Evolutionary conservation across 164 flowering plant genomes (phyloP), one percentile per base, ranked within the genome.

Genomic region (Chloranthus sessilifolius): DNA sequence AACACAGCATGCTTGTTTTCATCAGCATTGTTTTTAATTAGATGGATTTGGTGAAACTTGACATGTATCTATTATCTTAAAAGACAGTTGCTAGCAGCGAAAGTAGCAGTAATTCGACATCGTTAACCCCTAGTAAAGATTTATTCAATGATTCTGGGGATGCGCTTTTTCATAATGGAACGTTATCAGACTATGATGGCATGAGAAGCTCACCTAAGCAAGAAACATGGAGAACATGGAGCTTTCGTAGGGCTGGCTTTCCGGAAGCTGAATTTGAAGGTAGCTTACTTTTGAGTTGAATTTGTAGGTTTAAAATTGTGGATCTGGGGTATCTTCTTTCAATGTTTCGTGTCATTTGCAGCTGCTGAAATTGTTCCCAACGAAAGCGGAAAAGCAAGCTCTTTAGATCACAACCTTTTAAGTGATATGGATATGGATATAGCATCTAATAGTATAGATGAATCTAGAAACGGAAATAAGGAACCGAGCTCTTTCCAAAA

Each of bases 191-290:
- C 17, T 5, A 34, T 55, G 59, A 68, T 56, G 63, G 34, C 40
- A 30, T 43, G 28, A 43, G 37, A 43, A 57, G 41, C 58, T 37
- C 75, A 15, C 25, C 7, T 22, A 62, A 68, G 52, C 70, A 78
- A 37, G 81, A 77, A 19, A 64, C 23, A 55, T 77, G 85, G 96
- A 78, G 75, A 59, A 64, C 58, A 25, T 76, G 87, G 91, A 78
- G 78, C 61, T 48, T 25, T 25, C 73, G 62, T 51, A 58, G 82
- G 49, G 73, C 81, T 40, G 86, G 86, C 3, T 43, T 53, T 62
- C 52, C 63, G 11, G 62, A 55, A 24, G 31, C 20, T 17, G 71
- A 80, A 14, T 73, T 77, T 62, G 81, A 77, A 80, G 96, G 92
- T 84, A 62, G n/a, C 34, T 4, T 31, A 34, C 34, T 40, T 38